Evolutionary conservation across 345 rosid species (phyloP).

Genomic region (Populus nigra): DNA sequence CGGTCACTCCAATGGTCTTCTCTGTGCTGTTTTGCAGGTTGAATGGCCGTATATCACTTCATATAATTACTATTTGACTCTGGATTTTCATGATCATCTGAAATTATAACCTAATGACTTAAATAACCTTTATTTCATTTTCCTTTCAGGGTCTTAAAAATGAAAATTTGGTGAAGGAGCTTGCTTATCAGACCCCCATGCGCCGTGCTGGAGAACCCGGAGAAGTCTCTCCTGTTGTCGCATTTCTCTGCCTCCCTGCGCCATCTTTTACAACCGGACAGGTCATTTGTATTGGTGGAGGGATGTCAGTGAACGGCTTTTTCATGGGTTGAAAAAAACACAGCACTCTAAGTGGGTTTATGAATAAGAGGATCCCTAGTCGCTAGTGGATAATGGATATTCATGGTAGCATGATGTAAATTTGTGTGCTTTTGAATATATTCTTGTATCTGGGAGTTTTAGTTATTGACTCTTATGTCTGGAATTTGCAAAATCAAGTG

Average conservation of each 20-base stretch:
- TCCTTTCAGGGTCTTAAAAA: background rate
- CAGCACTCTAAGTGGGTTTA: no score
- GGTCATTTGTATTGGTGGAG: background rate
- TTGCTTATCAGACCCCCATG: background rate
- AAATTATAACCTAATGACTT: background rate
- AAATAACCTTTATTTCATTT: background rate
- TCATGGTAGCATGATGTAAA: background rate
- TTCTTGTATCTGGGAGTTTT: background rate
- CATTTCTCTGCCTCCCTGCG: background rate
- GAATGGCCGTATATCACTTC: background rate
- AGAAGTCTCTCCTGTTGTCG: background rate
- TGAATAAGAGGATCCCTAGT: background rate
- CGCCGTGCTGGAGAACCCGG: background rate
- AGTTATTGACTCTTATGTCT: background rate
- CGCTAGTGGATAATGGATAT: background rate
- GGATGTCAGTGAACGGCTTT: background rate
- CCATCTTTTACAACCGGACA: background rate
- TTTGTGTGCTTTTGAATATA: background rate
- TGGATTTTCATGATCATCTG: background rate
- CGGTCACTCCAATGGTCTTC: background rate
- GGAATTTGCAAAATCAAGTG: background rate
- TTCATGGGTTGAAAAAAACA: background rate
- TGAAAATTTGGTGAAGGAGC: background rate
- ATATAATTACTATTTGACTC: background rate
- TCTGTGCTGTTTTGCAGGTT: background rate